These are phyloP conservation scores for Rhodosporidiobolus odoratus DNA, from an alignment of 768 basidiomycete genomes.

Conservation along the genomic window DNA sequence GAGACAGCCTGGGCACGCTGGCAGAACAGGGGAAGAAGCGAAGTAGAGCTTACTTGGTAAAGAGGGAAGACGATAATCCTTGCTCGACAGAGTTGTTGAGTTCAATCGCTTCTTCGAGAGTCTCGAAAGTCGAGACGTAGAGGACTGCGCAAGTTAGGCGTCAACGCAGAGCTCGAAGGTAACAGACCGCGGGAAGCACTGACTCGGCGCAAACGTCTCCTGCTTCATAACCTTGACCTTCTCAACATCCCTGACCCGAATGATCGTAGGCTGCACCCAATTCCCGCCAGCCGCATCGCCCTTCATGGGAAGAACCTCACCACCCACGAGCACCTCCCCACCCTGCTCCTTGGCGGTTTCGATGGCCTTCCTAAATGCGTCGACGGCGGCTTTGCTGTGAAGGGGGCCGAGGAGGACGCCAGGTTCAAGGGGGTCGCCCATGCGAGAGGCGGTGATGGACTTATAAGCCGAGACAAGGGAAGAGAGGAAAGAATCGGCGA, in stretches of 20 bases:
- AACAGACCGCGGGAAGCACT: not conserved
- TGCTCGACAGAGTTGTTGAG: constrained; percentile 89
- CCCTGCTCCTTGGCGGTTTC: constrained; percentile 55
- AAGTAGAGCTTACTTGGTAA: constrained; percentile 55
- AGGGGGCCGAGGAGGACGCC: constrained; percentile 78
- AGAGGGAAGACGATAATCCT: constrained; percentile 84
- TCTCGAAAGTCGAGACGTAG: constrained; percentile 63
- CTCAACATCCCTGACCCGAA: constrained; percentile 48
- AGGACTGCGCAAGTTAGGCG: constrained; percentile 78
- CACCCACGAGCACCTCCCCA: constrained; percentile 74
- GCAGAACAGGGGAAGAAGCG: not conserved
- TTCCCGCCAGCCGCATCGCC: constrained; percentile 62
- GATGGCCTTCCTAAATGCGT: constrained; percentile 14
- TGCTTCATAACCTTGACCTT: constrained; percentile 37
- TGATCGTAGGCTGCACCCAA: constrained; percentile 83
- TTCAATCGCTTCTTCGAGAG: constrained; percentile 53
- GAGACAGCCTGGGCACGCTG: too few relatives aligned
- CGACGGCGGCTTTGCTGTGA: constrained; percentile 58
- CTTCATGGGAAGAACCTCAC: constrained; percentile 49
- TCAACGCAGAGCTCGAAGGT: not conserved
- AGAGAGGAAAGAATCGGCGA: constrained; percentile 70
- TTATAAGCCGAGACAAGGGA: constrained; percentile 69
- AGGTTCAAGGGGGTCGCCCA: constrained; percentile 76
- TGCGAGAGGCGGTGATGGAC: constrained; percentile 52
- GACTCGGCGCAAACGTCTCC: constrained; percentile 42